These are phyloP conservation scores for Lomentospora prolificans DNA, from an alignment of 2,329 filamentous ascomycete species.

Conservation along the genomic window DNA sequence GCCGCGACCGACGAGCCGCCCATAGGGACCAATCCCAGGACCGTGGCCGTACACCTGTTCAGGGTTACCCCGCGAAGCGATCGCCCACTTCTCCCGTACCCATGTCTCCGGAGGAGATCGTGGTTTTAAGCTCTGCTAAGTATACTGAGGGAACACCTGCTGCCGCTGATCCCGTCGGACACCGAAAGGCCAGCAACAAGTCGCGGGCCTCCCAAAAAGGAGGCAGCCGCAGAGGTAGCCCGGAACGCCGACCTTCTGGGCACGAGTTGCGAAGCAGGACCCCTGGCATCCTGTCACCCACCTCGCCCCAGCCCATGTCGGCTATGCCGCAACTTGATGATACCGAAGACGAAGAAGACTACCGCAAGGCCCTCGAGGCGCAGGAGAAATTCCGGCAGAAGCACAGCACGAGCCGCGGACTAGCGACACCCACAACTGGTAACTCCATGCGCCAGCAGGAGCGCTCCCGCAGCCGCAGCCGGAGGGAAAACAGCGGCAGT, in stretches of 20 bases:
- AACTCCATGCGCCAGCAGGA: neutral
- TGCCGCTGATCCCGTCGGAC: neutral
- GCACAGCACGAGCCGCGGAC: conserved; percentile 39
- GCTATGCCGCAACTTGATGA: conserved; percentile 41
- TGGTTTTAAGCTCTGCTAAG: conserved; percentile 46
- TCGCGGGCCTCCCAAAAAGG: conserved; percentile 37
- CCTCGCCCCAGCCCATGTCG: conserved; percentile 45
- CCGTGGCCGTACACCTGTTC: conserved; percentile 55
- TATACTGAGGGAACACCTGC: neutral
- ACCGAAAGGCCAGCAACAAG: conserved; percentile 14
- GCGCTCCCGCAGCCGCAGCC: conserved; percentile 15
- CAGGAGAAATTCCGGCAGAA: conserved; percentile 47
- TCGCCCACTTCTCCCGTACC: conserved; percentile 88
- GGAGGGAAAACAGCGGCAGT: neutral
- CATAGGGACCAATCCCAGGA: conserved; percentile 57
- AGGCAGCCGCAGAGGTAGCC: conserved; percentile 34
- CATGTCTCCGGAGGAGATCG: conserved; percentile 84
- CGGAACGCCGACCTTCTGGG: conserved; percentile 31
- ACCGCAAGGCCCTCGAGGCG: conserved; percentile 39
- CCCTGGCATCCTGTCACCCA: conserved; percentile 23
- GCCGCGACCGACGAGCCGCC: conserved; percentile 29
- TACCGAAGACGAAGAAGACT: conserved; percentile 59
- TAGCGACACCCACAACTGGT: conserved; percentile 4
- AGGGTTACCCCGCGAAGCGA: conserved; percentile 63
- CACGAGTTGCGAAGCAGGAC: conserved; percentile 54